Evolutionary conservation across 805 yeast genomes (phyloP).

Genomic region (Ogataea ramenticola): DNA sequence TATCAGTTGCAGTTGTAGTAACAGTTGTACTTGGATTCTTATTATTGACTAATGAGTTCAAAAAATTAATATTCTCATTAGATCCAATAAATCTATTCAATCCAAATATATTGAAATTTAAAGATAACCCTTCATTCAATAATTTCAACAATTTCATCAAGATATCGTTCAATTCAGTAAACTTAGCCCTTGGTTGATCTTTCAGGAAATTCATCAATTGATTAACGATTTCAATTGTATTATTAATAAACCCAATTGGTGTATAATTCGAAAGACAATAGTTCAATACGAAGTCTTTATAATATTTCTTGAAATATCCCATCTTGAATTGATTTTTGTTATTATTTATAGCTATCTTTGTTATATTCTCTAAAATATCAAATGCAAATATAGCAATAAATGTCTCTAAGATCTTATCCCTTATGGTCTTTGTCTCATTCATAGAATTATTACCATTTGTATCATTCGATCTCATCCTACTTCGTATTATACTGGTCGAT

Average conservation of each 20-base stretch:
- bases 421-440: constrained; percentile 25
- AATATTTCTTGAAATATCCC: constrained; percentile 27
- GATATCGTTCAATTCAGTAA: constrained; percentile 13
- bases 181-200: constrained; percentile 9
- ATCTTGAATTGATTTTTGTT: constrained; percentile 12
- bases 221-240: constrained; percentile 45
- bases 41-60: constrained; percentile 36
- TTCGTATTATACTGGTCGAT: background rate
- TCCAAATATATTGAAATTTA: constrained; percentile 43
- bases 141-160: constrained; percentile 16
- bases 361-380: constrained; percentile 49
- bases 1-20: background rate
- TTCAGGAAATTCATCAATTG: constrained; percentile 26
- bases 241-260: constrained; percentile 44
- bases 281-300: constrained; percentile 27
- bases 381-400: constrained; percentile 42
- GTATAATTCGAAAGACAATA: constrained; percentile 43
- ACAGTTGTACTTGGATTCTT: constrained; percentile 1
- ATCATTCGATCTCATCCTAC: background rate
- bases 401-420: constrained; percentile 40
- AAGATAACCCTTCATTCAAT: constrained; percentile 33
- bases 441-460: background rate
- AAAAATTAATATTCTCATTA: constrained; percentile 33
- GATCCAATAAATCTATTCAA: constrained; percentile 49
- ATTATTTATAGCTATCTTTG: constrained; percentile 13